Percentiles rank a stretch among this genome's conserved stretches.
Conservation (phyloP, 352 stramenopile genomes). For the Pythium phragmitis region DNA sequence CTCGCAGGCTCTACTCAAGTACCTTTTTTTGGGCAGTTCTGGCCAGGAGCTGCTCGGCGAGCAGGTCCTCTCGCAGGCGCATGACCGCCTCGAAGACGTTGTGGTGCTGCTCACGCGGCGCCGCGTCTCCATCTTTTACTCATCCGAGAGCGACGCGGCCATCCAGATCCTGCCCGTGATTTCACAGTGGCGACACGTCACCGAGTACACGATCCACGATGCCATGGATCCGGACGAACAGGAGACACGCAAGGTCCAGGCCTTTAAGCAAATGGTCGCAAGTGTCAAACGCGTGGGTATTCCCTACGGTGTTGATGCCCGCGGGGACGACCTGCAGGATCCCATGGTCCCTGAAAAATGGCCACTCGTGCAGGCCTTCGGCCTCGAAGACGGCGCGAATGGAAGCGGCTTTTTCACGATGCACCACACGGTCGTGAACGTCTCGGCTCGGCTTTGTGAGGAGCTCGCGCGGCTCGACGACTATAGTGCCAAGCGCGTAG, state of each 20-base stretch:
- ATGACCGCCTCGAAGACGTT: conserved; percentile 69
- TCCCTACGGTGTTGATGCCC: conserved; percentile 42
- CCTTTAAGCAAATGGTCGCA: conserved; percentile 64
- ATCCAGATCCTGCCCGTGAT: conserved; percentile 65
- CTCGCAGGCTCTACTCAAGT: conserved; percentile 71
- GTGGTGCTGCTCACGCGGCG: conserved; percentile 54
- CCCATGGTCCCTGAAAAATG: conserved; percentile 68
- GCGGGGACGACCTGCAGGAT: conserved; percentile 41
- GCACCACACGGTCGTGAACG: conserved; percentile 65
- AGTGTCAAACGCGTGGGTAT: conserved; percentile 50
- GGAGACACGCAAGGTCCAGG: conserved; percentile 61
- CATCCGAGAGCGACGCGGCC: conserved; percentile 58
- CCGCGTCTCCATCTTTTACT: conserved; percentile 57
- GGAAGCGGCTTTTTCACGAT: conserved; percentile 75
- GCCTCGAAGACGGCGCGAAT: conserved; percentile 37
- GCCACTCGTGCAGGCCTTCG: conserved; percentile 74
- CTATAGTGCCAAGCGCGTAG: conserved; percentile 54
- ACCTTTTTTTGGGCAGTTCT: conserved; percentile 66
- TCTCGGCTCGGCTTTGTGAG: conserved; percentile 37
- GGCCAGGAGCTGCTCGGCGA: conserved; percentile 71
- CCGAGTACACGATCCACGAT: conserved; percentile 63
- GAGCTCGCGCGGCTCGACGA: conserved; percentile 48
- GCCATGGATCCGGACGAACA: conserved; percentile 67
- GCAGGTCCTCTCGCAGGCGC: conserved; percentile 68
- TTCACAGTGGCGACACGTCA: conserved; percentile 65